phyloP scores from a whole-genome alignment of 2,329 filamentous ascomycete species.

The Tolypocladium nubicola region DNA sequence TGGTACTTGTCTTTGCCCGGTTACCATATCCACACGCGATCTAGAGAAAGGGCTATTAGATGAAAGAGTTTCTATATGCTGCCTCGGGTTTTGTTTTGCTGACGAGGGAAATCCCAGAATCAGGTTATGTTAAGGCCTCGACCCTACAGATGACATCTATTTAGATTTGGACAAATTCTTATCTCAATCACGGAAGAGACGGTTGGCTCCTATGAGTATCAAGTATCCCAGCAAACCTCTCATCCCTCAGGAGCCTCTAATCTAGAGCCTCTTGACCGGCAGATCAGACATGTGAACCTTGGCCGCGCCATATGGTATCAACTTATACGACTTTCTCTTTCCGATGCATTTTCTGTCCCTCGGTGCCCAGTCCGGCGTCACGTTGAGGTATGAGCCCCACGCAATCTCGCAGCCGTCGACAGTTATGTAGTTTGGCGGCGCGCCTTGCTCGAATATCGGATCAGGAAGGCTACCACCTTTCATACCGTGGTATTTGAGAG shows the following conservation, averaged over 20 bases:
- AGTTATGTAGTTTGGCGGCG: conserved; percentile 23
- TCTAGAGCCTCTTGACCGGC: conserved; percentile 7
- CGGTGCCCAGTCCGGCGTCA: conserved; percentile 18
- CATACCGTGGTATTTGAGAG: conserved; percentile 12
- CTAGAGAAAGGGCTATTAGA: too few relatives aligned
- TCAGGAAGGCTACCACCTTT: conserved; percentile 12
- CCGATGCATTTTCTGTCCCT: conserved; percentile 11
- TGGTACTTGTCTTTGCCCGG: too few relatives aligned
- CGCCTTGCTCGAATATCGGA: conserved; percentile 15
- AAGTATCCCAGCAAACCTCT: not conserved
- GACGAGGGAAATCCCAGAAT: too few relatives aligned
- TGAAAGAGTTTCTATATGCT: too few relatives aligned
- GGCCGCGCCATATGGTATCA: conserved; percentile 34
- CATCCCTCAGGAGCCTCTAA: too few relatives aligned
- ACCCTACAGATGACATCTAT: too few relatives aligned
- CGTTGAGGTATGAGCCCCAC: conserved; percentile 17
- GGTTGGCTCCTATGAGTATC: not conserved
- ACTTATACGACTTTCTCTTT: conserved; percentile 16
- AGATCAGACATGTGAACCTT: conserved; percentile 30
- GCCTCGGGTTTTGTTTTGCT: too few relatives aligned
- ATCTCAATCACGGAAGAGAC: too few relatives aligned
- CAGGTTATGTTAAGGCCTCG: too few relatives aligned
- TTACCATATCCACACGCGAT: too few relatives aligned
- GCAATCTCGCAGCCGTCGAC: conserved; percentile 27
- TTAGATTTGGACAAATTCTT: too few relatives aligned